Conservation (phyloP, 2,329 filamentous ascomycete genomes). For the Exophiala oligosperma region DNA sequence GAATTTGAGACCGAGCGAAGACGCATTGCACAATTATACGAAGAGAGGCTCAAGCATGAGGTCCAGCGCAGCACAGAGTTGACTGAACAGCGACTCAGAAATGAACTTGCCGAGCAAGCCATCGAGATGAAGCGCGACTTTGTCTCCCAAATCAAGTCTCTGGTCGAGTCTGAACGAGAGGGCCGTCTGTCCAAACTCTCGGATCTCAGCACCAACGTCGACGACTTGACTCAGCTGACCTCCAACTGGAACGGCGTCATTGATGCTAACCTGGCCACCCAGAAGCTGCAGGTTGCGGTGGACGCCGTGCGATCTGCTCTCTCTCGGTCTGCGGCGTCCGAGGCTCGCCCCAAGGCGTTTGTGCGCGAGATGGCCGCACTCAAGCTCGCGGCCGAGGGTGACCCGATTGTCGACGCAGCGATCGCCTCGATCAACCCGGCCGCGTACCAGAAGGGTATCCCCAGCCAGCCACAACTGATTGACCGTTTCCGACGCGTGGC, state of each 20-base stretch:
- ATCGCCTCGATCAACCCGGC: slow-evolving; percentile 94
- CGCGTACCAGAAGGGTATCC: slow-evolving; percentile 89
- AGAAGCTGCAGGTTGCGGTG: slow-evolving; percentile 93
- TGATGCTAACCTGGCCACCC: slow-evolving; percentile 85
- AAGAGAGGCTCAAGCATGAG: slow-evolving; percentile 75
- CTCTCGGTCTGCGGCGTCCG: slow-evolving; percentile 63
- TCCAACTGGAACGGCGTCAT: slow-evolving; percentile 88
- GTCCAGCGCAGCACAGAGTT: slow-evolving; percentile 77
- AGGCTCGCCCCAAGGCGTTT: slow-evolving; percentile 69
- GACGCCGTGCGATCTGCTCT: slow-evolving; percentile 87
- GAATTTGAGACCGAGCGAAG: slow-evolving; percentile 89
- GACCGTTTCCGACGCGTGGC: slow-evolving; percentile 95
- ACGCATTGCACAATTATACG: slow-evolving; percentile 73
- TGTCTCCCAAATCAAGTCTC: slow-evolving; percentile 70
- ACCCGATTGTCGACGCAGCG: slow-evolving; percentile 85
- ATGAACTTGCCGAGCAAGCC: slow-evolving; percentile 86
- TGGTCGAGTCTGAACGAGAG: slow-evolving; percentile 85
- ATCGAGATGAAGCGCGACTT: slow-evolving; percentile 86
- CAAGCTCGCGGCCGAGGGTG: slow-evolving; percentile 83
- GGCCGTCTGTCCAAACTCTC: slow-evolving; percentile 83
- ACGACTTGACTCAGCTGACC: slow-evolving; percentile 83
- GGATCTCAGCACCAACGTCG: slow-evolving; percentile 74
- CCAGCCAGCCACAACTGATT: slow-evolving; percentile 79
- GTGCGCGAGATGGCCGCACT: slow-evolving; percentile 89
- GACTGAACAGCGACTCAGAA: slow-evolving; percentile 78